Conservation (phyloP, 108 stramenopile species). For the Pseudonitzschia multistriata region DNA sequence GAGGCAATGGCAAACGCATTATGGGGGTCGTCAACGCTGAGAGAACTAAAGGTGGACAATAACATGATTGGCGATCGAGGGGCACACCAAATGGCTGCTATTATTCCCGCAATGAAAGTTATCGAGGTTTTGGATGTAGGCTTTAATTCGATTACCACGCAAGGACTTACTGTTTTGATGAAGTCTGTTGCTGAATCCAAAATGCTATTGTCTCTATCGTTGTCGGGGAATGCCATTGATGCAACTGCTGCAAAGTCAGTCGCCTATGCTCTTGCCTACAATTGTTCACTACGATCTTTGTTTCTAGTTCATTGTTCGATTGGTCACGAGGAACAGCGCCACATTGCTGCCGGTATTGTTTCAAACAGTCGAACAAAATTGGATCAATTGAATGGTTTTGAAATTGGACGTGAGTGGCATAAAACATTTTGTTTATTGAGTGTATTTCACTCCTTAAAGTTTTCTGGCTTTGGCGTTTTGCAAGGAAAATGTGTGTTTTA, state of each 20-base stretch:
- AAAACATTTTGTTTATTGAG: background rate
- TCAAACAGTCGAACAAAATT: constrained; percentile 68
- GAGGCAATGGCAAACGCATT: constrained; percentile 76
- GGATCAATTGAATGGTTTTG: constrained; percentile 70
- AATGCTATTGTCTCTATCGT: constrained; percentile 48
- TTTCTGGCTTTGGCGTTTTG: background rate
- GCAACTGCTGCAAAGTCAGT: constrained; percentile 69
- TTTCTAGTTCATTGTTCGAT: constrained; percentile 68
- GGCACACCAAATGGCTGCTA: constrained; percentile 69
- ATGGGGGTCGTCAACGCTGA: constrained; percentile 74
- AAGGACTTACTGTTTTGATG: constrained; percentile 76
- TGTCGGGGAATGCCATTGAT: constrained; percentile 80
- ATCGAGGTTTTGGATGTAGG: constrained; percentile 74
- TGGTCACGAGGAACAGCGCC: constrained; percentile 69
- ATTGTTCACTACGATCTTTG: constrained; percentile 60
- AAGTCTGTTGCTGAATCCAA: constrained; percentile 71
- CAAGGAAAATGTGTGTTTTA: background rate
- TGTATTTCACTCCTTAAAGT: background rate
- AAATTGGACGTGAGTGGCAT: constrained; percentile 61
- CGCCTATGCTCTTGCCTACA: constrained; percentile 80
- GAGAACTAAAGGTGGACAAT: constrained; percentile 80
- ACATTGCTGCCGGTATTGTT: constrained; percentile 80
- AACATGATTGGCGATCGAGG: constrained; percentile 81
- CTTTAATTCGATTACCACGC: constrained; percentile 70
- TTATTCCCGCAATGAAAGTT: constrained; percentile 53